Conservation (phyloP, 768 basidiomycete genomes). For the Russula sp. region DNA sequence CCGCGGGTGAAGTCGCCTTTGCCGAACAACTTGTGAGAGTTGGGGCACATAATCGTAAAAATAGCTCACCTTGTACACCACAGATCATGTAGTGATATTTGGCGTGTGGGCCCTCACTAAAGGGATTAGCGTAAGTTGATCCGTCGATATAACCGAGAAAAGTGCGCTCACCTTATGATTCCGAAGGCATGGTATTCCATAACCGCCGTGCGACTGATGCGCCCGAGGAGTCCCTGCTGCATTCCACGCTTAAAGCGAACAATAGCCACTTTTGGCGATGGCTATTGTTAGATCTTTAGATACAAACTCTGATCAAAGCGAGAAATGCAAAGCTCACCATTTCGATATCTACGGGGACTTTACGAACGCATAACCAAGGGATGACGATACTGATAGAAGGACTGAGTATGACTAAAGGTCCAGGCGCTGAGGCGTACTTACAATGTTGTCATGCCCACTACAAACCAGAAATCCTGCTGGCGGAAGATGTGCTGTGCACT, state of each 20-base stretch:
- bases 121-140: too few relatives aligned
- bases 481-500: slow-evolving; percentile 37
- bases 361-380: slow-evolving; percentile 43
- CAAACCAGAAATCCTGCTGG: slow-evolving; percentile 47
- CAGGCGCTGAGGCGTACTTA: slow-evolving; percentile 29
- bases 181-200: slow-evolving; percentile 50
- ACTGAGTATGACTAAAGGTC: slow-evolving; percentile 8
- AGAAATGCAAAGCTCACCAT: slow-evolving; percentile 35
- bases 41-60: not conserved
- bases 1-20: slow-evolving; percentile 43
- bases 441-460: slow-evolving; percentile 43
- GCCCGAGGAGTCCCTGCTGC: slow-evolving; percentile 46
- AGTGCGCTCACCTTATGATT: slow-evolving; percentile 38
- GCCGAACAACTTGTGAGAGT: not conserved
- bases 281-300: slow-evolving; percentile 33
- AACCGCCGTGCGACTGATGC: slow-evolving; percentile 42
- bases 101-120: slow-evolving; percentile 42
- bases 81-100: slow-evolving; percentile 46
- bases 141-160: not conserved
- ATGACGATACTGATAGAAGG: slow-evolving; percentile 36
- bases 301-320: not conserved
- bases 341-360: slow-evolving; percentile 44
- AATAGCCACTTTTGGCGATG: slow-evolving; percentile 45
- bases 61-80: slow-evolving; percentile 40
- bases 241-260: slow-evolving; percentile 45